Evolutionary conservation across 1,284 basidiomycete species (phyloP).

Genomic region (Apiotrichum mycotoxinovorans): DNA sequence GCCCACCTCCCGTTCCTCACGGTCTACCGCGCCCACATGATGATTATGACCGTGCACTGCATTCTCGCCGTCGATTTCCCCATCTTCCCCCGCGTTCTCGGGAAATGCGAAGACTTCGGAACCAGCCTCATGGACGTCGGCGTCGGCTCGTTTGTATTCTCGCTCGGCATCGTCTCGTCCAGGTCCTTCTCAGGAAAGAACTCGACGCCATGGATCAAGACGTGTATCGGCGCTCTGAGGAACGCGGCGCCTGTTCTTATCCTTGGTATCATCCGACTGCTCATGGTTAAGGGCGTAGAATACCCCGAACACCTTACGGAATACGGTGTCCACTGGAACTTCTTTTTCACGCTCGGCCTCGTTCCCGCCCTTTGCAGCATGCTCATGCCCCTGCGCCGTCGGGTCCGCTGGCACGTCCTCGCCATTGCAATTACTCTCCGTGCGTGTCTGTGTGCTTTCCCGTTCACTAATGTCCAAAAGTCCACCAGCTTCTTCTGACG

Average conservation of each 20-base stretch:
- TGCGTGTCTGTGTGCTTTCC: constrained; percentile 47
- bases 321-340: constrained; percentile 98
- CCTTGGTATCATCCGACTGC: constrained; percentile 72
- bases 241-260: constrained; percentile 67
- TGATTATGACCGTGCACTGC: constrained; percentile 83
- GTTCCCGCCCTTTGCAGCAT: constrained; percentile 72
- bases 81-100: constrained; percentile 80
- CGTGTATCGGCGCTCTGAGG: constrained; percentile 37
- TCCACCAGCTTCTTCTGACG: constrained; percentile 66
- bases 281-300: constrained; percentile 86
- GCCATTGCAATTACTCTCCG: constrained; percentile 64
- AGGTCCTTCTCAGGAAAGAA: constrained; percentile 29
- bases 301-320: constrained; percentile 97
- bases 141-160: constrained; percentile 79
- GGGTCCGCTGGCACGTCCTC: constrained; percentile 61
- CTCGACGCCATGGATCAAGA: neutral
- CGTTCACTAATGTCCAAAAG: constrained; percentile 47
- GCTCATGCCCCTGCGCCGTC: constrained; percentile 62
- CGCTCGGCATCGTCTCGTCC: constrained; percentile 83
- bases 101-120: constrained; percentile 92
- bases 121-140: constrained; percentile 98
- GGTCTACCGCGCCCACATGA: constrained; percentile 90
- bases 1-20: constrained; percentile 61
- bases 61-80: constrained; percentile 97
- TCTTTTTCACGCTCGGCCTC: constrained; percentile 87